Evolutionary conservation across 1,139 yeast species (phyloP).

Genomic region (Debaryomyces udenii): DNA sequence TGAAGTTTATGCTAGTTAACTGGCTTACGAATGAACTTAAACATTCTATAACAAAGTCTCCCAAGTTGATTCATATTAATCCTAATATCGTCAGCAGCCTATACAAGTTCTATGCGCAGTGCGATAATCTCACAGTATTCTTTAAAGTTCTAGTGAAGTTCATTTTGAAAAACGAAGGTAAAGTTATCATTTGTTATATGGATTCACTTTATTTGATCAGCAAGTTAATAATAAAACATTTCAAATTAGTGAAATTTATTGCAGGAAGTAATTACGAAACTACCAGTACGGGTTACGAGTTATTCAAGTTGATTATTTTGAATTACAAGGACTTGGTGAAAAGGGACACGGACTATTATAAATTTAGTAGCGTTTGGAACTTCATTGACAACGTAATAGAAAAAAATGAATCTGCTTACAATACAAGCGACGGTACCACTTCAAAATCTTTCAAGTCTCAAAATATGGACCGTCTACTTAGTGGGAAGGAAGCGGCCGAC

Average conservation of each 20-base stretch:
- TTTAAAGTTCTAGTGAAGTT: constrained; percentile 42
- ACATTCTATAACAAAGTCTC: constrained; percentile 30
- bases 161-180: constrained; percentile 45
- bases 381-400: constrained; percentile 39
- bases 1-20: constrained; percentile 45
- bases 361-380: constrained; percentile 40
- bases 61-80: constrained; percentile 42
- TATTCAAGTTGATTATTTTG: constrained; percentile 36
- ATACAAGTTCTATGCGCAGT: constrained; percentile 35
- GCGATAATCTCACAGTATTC: constrained; percentile 45
- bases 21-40: constrained; percentile 48
- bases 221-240: constrained; percentile 38
- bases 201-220: constrained; percentile 44
- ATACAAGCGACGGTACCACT: background rate
- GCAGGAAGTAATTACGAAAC: constrained; percentile 31
- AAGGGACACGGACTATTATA: constrained; percentile 37
- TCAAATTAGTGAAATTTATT: constrained; percentile 39
- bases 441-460: background rate
- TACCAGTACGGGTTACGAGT: constrained; percentile 35
- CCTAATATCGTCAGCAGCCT: constrained; percentile 35
- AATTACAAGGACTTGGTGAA: constrained; percentile 39
- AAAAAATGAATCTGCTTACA: constrained; percentile 15
- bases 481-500: constrained; percentile 32
- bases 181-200: constrained; percentile 43
- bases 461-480: constrained; percentile 15